Conservation (phyloP, 1,284 basidiomycete genomes). For the Thecaphora frezii region DNA sequence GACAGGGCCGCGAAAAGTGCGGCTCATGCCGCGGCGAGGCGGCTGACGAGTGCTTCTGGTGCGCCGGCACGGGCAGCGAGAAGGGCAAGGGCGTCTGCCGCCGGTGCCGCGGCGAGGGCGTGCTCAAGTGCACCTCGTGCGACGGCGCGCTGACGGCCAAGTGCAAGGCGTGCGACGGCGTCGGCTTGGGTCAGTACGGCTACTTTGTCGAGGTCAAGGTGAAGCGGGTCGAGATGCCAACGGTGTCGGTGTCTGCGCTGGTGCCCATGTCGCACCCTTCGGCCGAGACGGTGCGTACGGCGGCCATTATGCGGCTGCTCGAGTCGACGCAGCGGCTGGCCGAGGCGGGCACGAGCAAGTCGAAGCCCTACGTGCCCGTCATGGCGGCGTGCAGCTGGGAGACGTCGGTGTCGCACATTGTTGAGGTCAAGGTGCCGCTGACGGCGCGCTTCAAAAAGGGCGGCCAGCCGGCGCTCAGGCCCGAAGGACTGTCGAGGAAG, state of each 20-base stretch:
- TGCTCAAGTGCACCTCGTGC: constrained; percentile 41
- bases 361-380: constrained; percentile 34
- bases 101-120: constrained; percentile 39
- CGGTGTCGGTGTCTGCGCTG: constrained; percentile 29
- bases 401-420: constrained; percentile 28
- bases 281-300: constrained; percentile 29
- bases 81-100: constrained; percentile 37
- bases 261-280: constrained; percentile 15
- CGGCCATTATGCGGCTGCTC: constrained; percentile 27
- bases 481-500: constrained; percentile 20
- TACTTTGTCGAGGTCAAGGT: constrained; percentile 43
- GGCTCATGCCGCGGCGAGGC: constrained; percentile 30
- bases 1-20: constrained; percentile 22
- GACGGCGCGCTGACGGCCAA: constrained; percentile 21
- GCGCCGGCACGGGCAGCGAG: constrained; percentile 37
- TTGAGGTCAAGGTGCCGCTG: constrained; percentile 30
- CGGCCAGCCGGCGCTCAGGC: constrained; percentile 9
- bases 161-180: constrained; percentile 38
- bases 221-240: constrained; percentile 41
- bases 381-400: constrained; percentile 46
- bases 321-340: constrained; percentile 35
- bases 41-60: constrained; percentile 51
- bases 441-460: constrained; percentile 32
- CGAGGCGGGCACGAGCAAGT: constrained; percentile 15
- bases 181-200: constrained; percentile 34